Evolutionary conservation across 108 stramenopile species (phyloP).

Genomic region (Nitzschia sp.): DNA sequence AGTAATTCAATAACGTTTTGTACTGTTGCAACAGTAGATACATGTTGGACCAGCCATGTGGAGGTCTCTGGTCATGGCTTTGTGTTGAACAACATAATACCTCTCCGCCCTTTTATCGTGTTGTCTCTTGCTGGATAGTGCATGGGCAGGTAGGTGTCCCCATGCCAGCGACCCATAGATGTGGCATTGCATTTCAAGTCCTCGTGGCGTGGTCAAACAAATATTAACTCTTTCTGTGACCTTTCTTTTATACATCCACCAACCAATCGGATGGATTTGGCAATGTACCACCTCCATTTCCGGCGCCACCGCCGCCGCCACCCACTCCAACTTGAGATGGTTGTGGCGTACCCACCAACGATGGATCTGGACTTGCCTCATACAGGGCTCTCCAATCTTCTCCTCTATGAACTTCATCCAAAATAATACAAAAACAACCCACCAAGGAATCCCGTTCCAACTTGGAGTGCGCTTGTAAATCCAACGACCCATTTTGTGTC

Average conservation of each 20-base stretch:
- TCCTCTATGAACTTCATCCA: slow-evolving; percentile 52
- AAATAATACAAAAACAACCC: slow-evolving; percentile 48
- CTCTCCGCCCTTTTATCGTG: no score
- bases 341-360: slow-evolving; percentile 21
- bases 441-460: slow-evolving; percentile 64
- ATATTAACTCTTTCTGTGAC: neutral
- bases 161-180: no score
- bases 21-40: no score
- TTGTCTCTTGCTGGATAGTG: no score
- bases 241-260: slow-evolving; percentile 11
- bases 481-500: slow-evolving; percentile 60
- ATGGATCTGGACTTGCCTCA: slow-evolving; percentile 44
- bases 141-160: no score
- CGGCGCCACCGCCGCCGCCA: neutral
- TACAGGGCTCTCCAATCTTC: slow-evolving; percentile 52
- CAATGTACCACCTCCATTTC: neutral
- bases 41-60: no score
- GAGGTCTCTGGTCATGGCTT: no score
- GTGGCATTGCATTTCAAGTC: no score
- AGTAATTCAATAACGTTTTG: no score
- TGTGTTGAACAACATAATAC: no score
- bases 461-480: slow-evolving; percentile 53
- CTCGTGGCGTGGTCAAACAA: no score
- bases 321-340: neutral
- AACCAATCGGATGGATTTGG: slow-evolving; percentile 16